Evolutionary conservation across 1,139 yeast genomes (phyloP).

Genomic region (Candida neerlandica): DNA sequence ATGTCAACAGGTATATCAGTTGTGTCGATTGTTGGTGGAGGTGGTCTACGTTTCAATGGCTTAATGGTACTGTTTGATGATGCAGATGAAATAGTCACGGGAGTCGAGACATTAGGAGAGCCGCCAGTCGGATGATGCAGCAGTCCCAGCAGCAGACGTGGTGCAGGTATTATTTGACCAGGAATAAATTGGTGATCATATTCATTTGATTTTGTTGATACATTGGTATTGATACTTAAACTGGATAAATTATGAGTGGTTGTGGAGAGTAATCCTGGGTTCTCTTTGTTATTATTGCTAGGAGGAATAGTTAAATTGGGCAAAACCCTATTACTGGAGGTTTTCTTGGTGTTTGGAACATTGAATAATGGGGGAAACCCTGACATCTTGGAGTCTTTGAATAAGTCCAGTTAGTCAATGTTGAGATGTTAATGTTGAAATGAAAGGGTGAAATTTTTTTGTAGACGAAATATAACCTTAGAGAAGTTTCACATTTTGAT

Average conservation of each 20-base stretch:
- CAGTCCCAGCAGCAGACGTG: neutral
- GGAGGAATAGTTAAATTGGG: conserved; percentile 19
- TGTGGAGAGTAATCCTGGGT: conserved; percentile 7
- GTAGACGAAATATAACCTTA: too few relatives aligned
- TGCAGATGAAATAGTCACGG: conserved; percentile 2
- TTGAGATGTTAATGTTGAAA: too few relatives aligned
- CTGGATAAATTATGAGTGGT: neutral
- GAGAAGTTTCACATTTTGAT: neutral
- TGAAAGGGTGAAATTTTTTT: too few relatives aligned
- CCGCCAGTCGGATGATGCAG: neutral
- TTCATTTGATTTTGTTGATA: neutral
- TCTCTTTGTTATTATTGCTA: conserved; percentile 11
- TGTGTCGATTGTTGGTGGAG: conserved; percentile 47
- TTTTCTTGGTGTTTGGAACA: conserved; percentile 18
- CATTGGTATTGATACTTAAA: neutral
- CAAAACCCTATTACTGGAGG: conserved; percentile 12
- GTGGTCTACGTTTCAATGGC: conserved; percentile 37
- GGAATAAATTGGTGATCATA: conserved; percentile 3
- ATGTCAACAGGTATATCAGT: neutral
- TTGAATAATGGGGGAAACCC: conserved; percentile 20
- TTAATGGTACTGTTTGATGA: conserved; percentile 19
- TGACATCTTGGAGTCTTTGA: conserved; percentile 12
- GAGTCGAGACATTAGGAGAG: neutral
- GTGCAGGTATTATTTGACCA: neutral
- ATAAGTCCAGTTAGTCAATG: too few relatives aligned